Conservation (phyloP, 306 rosid genomes). For the Fagus crenata region DNA sequence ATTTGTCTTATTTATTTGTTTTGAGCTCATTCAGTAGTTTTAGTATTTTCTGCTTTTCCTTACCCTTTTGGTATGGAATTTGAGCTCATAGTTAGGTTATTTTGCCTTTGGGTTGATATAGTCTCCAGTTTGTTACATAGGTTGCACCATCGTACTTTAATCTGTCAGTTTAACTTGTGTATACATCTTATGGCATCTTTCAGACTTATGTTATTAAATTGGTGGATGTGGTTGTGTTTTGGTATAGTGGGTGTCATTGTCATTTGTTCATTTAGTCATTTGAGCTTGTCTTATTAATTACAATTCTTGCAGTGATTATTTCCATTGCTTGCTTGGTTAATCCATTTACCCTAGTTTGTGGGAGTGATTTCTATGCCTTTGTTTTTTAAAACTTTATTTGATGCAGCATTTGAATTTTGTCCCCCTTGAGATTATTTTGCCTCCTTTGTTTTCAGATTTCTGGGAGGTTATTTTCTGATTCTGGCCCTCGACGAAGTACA, state of each 20-base stretch:
- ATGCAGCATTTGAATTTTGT: background rate
- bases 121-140: background rate
- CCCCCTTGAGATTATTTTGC: background rate
- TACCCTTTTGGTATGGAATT: background rate
- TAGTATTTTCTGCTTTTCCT: background rate
- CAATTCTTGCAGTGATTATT: background rate
- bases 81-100: background rate
- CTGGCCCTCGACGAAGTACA: conserved; percentile 88
- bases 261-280: background rate
- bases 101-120: background rate
- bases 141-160: background rate
- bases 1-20: background rate
- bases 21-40: background rate
- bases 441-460: conserved; percentile 54
- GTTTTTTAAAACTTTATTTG: background rate
- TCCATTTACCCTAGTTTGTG: conserved; percentile 2
- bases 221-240: background rate
- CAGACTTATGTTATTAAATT: conserved; percentile 2
- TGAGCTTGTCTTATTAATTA: background rate
- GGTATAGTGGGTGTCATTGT: background rate
- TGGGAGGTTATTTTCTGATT: conserved; percentile 89
- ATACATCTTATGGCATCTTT: conserved; percentile 13
- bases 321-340: conserved; percentile 18
- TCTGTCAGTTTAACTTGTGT: conserved; percentile 15
- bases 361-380: background rate